These are phyloP conservation scores for Citrus unshiu DNA, from an alignment of 345 rosid genomes.

Conservation along the genomic window DNA sequence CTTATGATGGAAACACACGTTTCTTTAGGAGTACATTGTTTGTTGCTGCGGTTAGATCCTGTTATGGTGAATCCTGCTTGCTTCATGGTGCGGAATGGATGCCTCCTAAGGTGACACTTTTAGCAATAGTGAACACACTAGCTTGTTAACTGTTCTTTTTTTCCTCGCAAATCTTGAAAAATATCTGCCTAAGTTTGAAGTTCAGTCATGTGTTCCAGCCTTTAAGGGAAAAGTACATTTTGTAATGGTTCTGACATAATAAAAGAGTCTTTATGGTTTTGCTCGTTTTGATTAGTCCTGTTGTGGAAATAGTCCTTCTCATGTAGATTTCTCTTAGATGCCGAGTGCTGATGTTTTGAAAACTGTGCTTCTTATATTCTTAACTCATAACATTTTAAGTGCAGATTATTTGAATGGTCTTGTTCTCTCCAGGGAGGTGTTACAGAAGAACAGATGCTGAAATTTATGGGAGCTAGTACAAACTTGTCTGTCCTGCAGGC, in stretches of 20 bases:
- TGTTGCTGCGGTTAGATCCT: conserved; percentile 94
- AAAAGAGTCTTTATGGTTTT: conserved; percentile 2
- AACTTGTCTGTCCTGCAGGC: conserved; percentile 63
- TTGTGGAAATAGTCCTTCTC: conserved; percentile 2
- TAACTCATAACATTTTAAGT: conserved; percentile 2
- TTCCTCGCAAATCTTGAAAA: conserved; percentile 7
- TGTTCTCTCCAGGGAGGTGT: conserved; percentile 64
- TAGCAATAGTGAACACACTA: neutral
- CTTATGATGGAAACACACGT: conserved; percentile 97
- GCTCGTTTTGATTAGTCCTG: neutral
- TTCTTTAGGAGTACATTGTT: conserved; percentile 81
- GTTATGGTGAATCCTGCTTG: conserved; percentile 87
- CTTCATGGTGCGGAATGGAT: conserved; percentile 99
- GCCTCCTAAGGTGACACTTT: conserved; percentile 76
- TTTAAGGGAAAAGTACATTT: neutral
- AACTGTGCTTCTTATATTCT: conserved; percentile 3
- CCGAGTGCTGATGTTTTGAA: conserved; percentile 11
- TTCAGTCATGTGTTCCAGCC: conserved; percentile 8
- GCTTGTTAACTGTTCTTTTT: neutral
- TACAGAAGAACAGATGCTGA: conserved; percentile 96
- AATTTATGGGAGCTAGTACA: conserved; percentile 94
- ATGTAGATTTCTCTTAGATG: conserved; percentile 2
- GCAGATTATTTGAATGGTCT: conserved; percentile 10
- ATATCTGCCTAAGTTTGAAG: neutral
- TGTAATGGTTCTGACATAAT: neutral